phyloP scores from a whole-genome alignment of 176 grass and related monocot species.

The Zea luxurians region DNA sequence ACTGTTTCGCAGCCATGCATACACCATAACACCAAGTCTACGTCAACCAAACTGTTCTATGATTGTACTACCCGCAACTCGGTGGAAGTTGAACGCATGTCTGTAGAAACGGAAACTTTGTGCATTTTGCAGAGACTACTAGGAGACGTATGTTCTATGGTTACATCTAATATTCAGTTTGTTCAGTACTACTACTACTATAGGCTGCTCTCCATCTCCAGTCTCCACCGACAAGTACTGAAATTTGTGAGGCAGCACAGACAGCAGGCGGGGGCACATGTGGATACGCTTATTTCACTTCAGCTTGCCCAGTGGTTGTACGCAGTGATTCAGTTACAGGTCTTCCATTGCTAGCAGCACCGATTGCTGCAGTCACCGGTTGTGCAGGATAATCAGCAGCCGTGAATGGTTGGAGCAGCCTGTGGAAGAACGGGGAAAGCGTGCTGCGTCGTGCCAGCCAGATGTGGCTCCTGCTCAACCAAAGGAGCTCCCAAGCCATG shows the following conservation, averaged over 20 bases:
- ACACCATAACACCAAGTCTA: not conserved
- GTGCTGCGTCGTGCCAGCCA: not conserved
- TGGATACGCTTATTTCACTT: not conserved
- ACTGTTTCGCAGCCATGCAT: not conserved
- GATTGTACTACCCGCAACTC: not conserved
- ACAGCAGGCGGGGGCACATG: not conserved
- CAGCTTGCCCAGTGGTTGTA: not conserved
- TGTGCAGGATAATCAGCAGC: not conserved
- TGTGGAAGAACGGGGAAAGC: not conserved
- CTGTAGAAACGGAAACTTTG: not conserved
- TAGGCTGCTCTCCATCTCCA: not conserved
- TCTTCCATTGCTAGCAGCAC: not conserved
- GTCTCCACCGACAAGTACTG: not conserved
- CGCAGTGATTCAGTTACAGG: not conserved
- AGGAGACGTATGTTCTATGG: not conserved
- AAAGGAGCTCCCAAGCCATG: constrained; percentile 47
- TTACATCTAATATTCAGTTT: not conserved
- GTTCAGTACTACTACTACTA: not conserved
- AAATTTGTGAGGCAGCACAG: not conserved
- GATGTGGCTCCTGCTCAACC: constrained; percentile 40
- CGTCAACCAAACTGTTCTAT: not conserved
- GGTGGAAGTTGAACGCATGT: not conserved
- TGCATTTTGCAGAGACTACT: not conserved
- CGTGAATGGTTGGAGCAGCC: not conserved
- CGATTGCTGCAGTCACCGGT: not conserved